phyloP scores from a whole-genome alignment of 768 basidiomycete species.

The Mycena sanguinolenta region DNA sequence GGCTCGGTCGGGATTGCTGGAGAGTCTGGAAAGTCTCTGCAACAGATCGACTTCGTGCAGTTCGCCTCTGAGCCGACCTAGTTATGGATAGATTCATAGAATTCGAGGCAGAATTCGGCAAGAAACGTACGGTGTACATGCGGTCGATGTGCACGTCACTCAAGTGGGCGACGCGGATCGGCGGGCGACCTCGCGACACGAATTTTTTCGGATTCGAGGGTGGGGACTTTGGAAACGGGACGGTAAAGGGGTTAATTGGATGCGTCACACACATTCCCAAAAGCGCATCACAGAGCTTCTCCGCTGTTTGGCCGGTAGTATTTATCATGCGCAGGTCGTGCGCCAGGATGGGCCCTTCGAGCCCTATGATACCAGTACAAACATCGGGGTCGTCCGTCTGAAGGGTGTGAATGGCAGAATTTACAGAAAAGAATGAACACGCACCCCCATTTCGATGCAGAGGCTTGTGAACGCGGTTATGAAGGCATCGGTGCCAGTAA shows the following conservation, averaged over 20 bases:
- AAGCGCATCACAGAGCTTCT: slow-evolving; percentile 52
- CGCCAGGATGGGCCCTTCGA: slow-evolving; percentile 54
- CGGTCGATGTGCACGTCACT: slow-evolving; percentile 58
- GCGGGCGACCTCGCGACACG: slow-evolving; percentile 35
- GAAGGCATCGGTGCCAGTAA: slow-evolving; percentile 22
- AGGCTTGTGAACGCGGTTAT: slow-evolving; percentile 17
- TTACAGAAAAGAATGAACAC: not conserved
- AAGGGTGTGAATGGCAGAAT: not conserved
- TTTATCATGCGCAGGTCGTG: slow-evolving; percentile 53
- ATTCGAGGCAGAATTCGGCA: not conserved
- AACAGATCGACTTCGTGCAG: slow-evolving; percentile 56
- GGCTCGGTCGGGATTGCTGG: slow-evolving; percentile 42
- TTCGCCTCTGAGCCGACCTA: slow-evolving; percentile 51
- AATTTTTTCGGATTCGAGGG: slow-evolving; percentile 36
- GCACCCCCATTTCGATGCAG: slow-evolving; percentile 27
- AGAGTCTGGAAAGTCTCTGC: slow-evolving; percentile 46
- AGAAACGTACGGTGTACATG: slow-evolving; percentile 47
- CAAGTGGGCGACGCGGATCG: slow-evolving; percentile 53
- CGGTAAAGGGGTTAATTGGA: slow-evolving; percentile 41
- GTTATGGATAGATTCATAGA: too few species aligned
- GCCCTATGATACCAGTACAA: slow-evolving; percentile 51
- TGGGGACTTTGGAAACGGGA: slow-evolving; percentile 44
- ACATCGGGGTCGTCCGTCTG: slow-evolving; percentile 44
- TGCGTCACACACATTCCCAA: slow-evolving; percentile 52
- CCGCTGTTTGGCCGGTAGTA: slow-evolving; percentile 48